Evolutionary conservation across 2,329 filamentous ascomycete genomes (phyloP), one percentile per base, ranked within the genome.

Genomic region (Coniella vitis): DNA sequence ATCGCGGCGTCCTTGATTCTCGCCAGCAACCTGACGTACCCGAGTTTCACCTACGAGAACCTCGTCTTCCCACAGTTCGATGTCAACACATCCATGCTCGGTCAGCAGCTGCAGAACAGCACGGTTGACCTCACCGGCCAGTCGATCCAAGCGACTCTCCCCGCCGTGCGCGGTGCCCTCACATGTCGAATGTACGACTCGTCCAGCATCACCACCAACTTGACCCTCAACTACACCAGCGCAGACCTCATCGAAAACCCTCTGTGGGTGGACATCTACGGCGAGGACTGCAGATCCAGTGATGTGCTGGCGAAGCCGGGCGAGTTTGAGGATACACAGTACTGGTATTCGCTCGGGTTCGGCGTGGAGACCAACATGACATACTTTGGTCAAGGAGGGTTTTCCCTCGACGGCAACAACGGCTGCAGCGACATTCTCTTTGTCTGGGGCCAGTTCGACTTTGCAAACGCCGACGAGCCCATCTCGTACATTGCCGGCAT

Each of bases 11-110:
- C 66, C 0, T 53, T 70, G 3, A 62, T 69, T 3, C 59, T 70
- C 2, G 55, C 59, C 0, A 61, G 57, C 3, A 65, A 67, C 37
- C 52, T 65, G 0, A 58, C 63, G 0, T 70, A 65, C 19, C 66
- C 69, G 0, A 41, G 45, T 0, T 69, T 66, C 38, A 70, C 68
- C 0, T 69, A 61, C 50, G 60, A 63, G 12, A 57, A 62, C 39
- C 54, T 66, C 0, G 55, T 48, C 20, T 60, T 45, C 22, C 42
- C 34, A 1, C 42, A 38, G 9, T 19, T 32, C 0, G 14, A 34
- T 9, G 20, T 32, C 3, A 4, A 3, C 7, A 9, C 31, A 5
- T 2, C 19, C 4, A n/a, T n/a, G 7, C 14, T 13, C n/a, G n/a
- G n/a, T n/a, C n/a, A n/a, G n/a, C n/a, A 29, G 5, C 25, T 29